phyloP scores from a whole-genome alignment of 2,329 filamentous ascomycete species.

The Blastomyces silverae region DNA sequence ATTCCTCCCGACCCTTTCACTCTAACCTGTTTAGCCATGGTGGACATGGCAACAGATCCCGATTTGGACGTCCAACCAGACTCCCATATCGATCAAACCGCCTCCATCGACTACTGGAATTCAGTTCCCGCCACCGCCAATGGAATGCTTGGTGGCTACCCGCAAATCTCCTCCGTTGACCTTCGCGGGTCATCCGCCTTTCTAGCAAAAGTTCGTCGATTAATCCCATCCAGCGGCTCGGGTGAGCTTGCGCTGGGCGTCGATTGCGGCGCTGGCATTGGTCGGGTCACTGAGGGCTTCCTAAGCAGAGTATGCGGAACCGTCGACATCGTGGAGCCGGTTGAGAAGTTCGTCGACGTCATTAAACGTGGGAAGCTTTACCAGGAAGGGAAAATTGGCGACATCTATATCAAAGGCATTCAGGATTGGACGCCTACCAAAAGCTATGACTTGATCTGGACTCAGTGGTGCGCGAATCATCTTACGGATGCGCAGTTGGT shows the following conservation, averaged over 20 bases:
- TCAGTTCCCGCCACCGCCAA: conserved; percentile 44
- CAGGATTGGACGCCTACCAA: conserved; percentile 58
- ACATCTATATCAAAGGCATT: conserved; percentile 65
- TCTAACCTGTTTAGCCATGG: not conserved
- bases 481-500: conserved; percentile 67
- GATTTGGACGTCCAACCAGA: conserved; percentile 21
- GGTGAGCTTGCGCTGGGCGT: conserved; percentile 38
- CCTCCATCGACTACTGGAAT: conserved; percentile 38
- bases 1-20: not conserved
- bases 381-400: conserved; percentile 48
- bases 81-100: conserved; percentile 33
- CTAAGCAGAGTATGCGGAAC: conserved; percentile 61
- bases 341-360: conserved; percentile 67
- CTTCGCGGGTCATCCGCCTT: conserved; percentile 64
- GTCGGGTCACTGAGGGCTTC: conserved; percentile 71
- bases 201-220: conserved; percentile 55
- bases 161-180: conserved; percentile 62
- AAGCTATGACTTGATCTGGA: conserved; percentile 76
- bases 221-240: conserved; percentile 22
- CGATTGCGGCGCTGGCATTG: conserved; percentile 66
- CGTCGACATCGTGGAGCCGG: conserved; percentile 80
- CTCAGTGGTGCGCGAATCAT: conserved; percentile 84
- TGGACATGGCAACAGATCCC: conserved; percentile 6
- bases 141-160: conserved; percentile 67
- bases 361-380: conserved; percentile 42